Evolutionary conservation across 495 filamentous ascomycete genomes (phyloP).

Genomic region (Schizothecium vesticola): DNA sequence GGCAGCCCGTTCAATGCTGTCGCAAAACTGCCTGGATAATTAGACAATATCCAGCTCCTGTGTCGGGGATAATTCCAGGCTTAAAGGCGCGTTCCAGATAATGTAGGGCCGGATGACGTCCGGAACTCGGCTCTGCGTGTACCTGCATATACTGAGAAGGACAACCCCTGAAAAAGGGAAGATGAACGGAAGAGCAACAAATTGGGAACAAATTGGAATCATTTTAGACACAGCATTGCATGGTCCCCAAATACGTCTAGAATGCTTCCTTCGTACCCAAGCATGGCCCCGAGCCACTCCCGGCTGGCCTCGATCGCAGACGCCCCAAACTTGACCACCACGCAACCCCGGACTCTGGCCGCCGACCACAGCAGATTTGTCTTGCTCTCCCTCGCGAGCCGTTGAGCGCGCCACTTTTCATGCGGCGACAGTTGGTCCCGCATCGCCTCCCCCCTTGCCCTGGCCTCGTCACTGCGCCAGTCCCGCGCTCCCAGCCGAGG

Average conservation of each 20-base stretch:
- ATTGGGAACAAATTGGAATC: constrained; percentile 6
- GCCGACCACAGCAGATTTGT: constrained; percentile 78
- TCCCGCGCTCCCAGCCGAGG: constrained; percentile 82
- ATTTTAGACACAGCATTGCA: constrained; percentile 47
- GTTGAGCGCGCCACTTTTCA: constrained; percentile 38
- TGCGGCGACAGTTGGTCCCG: constrained; percentile 26
- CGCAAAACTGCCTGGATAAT: not conserved
- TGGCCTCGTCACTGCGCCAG: constrained; percentile 54
- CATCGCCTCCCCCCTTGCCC: constrained; percentile 19
- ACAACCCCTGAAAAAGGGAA: not conserved
- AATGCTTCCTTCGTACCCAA: constrained; percentile 46
- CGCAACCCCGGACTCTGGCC: constrained; percentile 72
- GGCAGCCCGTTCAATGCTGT: too few relatives aligned
- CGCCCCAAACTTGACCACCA: constrained; percentile 78
- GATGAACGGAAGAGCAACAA: not conserved
- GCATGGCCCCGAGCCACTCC: constrained; percentile 48
- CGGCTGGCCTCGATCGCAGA: constrained; percentile 47
- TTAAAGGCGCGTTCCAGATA: not conserved
- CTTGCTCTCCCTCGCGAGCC: constrained; percentile 49
- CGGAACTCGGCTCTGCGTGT: not conserved
- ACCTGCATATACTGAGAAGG: not conserved
- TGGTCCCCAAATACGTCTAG: constrained; percentile 44
- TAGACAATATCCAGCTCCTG: not conserved
- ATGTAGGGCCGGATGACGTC: not conserved
- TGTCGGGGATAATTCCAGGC: not conserved